Evolutionary conservation across 1,284 basidiomycete species (phyloP), one percentile per base, ranked within the genome.

Genomic region (Leucoagaricus sp.): DNA sequence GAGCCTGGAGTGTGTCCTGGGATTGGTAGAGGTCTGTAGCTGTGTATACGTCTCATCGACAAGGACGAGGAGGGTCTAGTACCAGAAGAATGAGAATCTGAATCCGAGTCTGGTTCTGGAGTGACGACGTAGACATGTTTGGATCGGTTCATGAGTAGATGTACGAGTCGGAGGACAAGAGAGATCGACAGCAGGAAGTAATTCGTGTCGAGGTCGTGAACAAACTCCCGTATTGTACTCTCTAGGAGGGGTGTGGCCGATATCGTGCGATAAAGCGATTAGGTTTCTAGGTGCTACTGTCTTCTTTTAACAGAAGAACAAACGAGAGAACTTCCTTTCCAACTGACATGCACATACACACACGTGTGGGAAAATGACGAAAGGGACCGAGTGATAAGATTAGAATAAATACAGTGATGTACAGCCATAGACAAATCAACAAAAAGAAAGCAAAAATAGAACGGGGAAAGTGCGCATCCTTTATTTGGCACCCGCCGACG

Each of bases 401-500:
- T 57, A 58, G 51, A 60, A 58, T 44, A 60, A 55, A 55, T 60
- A 60, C 59, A 60, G 49, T 60, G 59, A 53, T 60, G 53, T 53
- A 64, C 58, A 61, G 52, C 52, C 57, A 63, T 59, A 60, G 34
- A 63, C 58, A 60, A 61, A 65, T 61, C 53, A 54, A 60, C 45
- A 60, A 49, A 62, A 42, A 59, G 40, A 58, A 55, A 63, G 59
- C 57, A 59, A 62, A 61, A 63, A 58, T 56, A 58, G 59, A 60
- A 23, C 21, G 21, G 15, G 3, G 40, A 8, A 23, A 41, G 17
- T 33, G 51, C 12, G 23, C 1, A 9, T 44, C 53, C 56, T 61
- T 67, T 75, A 82, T 75, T 88, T 88, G 61, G 81, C 72, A 57
- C 80, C 80, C 26, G 83, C 80, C 62, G 85, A 86, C 61, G 84